Evolutionary conservation across 2,329 filamentous ascomycete genomes (phyloP), one percentile per base, ranked within the genome.

Genomic region (Fusarium pininemorale): DNA sequence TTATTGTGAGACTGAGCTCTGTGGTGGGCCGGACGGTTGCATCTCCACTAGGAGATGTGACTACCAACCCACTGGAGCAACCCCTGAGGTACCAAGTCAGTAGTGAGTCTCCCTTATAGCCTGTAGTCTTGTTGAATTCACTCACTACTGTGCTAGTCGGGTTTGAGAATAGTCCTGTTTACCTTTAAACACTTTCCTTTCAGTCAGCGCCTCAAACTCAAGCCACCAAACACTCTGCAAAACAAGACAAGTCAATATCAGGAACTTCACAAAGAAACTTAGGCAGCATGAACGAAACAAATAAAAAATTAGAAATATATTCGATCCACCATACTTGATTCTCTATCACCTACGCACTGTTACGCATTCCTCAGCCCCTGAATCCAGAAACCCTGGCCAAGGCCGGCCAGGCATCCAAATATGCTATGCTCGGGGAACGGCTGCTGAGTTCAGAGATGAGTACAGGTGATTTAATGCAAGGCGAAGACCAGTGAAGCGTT

Each of bases 241-340:
- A 7, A 18, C 20, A 22, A n/a, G 11, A 18, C 13, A 22, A n/a
- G 11, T 10, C 11, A 13, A 35, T 20, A 14, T n/a, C 22, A 7
- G 22, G 8, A 24, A 24, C 24, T 24, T 13, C 14, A n/a, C 48
- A 13, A 14, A 35, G 12, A 13, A 3, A 1, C 1, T 47, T 22
- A 3, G 3, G 1, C 7, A 1, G 1, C 3, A 22, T 28, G 45
- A 11, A 11, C 7, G 1, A 48, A 22, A 48, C 1, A 14, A 22
- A 28, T 13, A 9, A 47, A 2, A 22, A 28, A 20, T 20, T 4
- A 5, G 18, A 13, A 13, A 6, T 1, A 28, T 20, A 10, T 2
- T 15, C 4, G 8, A 13, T 14, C 44, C 5, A 3, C 12, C 44
- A 22, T 47, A 20, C 44, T 14, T 28, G 12, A 15, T 22, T 41